Evolutionary conservation across 2,329 filamentous ascomycete genomes (phyloP).

Genomic region (Exophiala mesophila): DNA sequence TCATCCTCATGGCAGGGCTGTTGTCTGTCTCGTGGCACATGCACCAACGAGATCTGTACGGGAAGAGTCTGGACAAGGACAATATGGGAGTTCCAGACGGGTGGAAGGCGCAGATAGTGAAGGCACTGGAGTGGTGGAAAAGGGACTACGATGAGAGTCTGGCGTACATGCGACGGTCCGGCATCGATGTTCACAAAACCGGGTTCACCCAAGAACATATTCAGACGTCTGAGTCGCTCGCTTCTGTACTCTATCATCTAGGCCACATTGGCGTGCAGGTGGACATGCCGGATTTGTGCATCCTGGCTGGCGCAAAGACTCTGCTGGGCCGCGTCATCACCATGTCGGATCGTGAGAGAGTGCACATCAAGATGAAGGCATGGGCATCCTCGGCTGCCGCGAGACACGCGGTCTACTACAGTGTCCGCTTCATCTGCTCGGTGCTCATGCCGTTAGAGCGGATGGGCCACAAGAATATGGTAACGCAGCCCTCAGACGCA

Average conservation of each 20-base stretch:
- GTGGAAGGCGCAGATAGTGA: slow-evolving; percentile 5
- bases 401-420: slow-evolving; percentile 3
- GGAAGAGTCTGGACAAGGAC: slow-evolving; percentile 2
- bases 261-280: slow-evolving; percentile 3
- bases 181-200: slow-evolving; percentile 4
- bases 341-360: slow-evolving; percentile 2
- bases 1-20: slow-evolving; percentile 5
- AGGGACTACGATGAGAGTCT: slow-evolving; percentile 5
- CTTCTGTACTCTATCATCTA: slow-evolving; percentile 3
- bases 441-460: neutral
- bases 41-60: slow-evolving; percentile 5
- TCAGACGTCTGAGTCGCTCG: slow-evolving; percentile 31
- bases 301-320: slow-evolving; percentile 2
- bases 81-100: slow-evolving; percentile 5
- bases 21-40: slow-evolving; percentile 4
- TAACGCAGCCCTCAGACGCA: neutral
- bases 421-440: neutral
- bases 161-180: slow-evolving; percentile 36
- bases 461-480: slow-evolving; percentile 12
- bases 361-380: slow-evolving; percentile 3
- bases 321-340: slow-evolving; percentile 5
- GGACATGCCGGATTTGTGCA: slow-evolving; percentile 6
- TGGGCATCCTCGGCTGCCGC: slow-evolving; percentile 1
- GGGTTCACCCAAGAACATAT: slow-evolving; percentile 12
- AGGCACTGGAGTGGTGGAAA: slow-evolving; percentile 7